Conservation (phyloP, 805 yeast genomes). For the Metschnikowia vanudenii region DNA sequence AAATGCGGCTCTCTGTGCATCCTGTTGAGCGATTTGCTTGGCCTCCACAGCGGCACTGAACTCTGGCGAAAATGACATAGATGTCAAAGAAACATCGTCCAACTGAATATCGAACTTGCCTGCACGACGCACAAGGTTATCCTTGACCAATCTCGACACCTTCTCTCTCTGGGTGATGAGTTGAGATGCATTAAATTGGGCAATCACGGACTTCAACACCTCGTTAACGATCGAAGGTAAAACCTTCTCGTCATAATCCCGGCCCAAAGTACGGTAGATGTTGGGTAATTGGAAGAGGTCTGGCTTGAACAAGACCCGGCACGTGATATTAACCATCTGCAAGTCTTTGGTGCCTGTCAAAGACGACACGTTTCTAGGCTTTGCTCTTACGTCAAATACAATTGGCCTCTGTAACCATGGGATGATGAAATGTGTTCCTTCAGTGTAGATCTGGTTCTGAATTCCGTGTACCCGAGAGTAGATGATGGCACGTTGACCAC, state of each 20-base stretch:
- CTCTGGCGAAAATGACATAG: slow-evolving; percentile 96
- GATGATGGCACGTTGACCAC: slow-evolving; percentile 97
- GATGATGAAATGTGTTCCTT: slow-evolving; percentile 90
- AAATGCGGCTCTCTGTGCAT: slow-evolving; percentile 97
- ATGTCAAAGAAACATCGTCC: slow-evolving; percentile 96
- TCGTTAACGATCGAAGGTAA: slow-evolving; percentile 98
- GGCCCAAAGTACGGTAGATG: slow-evolving; percentile 88
- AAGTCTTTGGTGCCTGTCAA: slow-evolving; percentile 96
- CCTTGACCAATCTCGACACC: slow-evolving; percentile 88
- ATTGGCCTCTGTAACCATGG: slow-evolving; percentile 97
- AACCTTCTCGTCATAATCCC: slow-evolving; percentile 94
- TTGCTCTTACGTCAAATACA: slow-evolving; percentile 89
- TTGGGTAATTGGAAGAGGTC: slow-evolving; percentile 73
- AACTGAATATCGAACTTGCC: slow-evolving; percentile 79
- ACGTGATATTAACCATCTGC: slow-evolving; percentile 99
- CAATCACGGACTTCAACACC: slow-evolving; percentile 93
- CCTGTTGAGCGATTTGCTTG: slow-evolving; percentile 98
- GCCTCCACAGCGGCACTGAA: slow-evolving; percentile 98
- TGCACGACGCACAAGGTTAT: slow-evolving; percentile 88
- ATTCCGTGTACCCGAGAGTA: slow-evolving; percentile 88
- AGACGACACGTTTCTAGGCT: slow-evolving; percentile 88
- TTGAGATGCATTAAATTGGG: slow-evolving; percentile 98
- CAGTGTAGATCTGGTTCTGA: slow-evolving; percentile 75
- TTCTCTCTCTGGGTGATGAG: slow-evolving; percentile 98
- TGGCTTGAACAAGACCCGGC: slow-evolving; percentile 93